phyloP scores from a whole-genome alignment of 2,329 filamentous ascomycete genomes.

The Cladosporium phlei region DNA sequence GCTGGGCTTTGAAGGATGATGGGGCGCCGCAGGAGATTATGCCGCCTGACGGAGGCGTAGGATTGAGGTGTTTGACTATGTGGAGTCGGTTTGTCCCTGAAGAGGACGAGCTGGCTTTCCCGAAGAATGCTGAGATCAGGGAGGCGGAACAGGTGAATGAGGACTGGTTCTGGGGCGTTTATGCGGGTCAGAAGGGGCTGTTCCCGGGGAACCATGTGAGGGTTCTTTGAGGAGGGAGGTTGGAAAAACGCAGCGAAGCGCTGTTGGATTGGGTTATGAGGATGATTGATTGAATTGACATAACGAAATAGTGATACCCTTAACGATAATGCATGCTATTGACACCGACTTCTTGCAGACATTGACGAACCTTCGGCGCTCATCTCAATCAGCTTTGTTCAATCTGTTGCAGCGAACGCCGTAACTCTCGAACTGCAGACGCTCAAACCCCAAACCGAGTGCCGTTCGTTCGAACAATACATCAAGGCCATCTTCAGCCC shows the following conservation, averaged over 20 bases:
- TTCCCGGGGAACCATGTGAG: constrained; percentile 76
- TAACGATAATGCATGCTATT: too few species aligned
- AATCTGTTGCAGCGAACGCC: too few species aligned
- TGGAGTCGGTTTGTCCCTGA: constrained; percentile 75
- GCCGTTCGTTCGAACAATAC: too few species aligned
- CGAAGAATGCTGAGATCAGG: constrained; percentile 72
- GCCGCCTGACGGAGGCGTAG: constrained; percentile 68
- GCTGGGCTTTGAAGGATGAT: constrained; percentile 58
- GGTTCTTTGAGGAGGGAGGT: constrained; percentile 17
- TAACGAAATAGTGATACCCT: constrained; percentile 3
- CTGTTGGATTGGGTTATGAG: neutral
- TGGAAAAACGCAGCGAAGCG: too few species aligned
- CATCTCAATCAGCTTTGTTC: too few species aligned
- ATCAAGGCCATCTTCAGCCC: too few species aligned
- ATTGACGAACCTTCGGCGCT: too few species aligned
- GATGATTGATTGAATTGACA: neutral
- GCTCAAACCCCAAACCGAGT: too few species aligned
- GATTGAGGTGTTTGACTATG: constrained; percentile 57
- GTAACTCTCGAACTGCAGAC: too few species aligned
- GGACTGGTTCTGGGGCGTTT: constrained; percentile 84
- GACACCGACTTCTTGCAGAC: neutral
- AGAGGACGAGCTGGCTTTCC: constrained; percentile 76
- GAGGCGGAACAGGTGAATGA: constrained; percentile 85
- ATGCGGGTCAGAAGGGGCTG: constrained; percentile 72
- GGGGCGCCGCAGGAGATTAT: neutral